Conservation (phyloP, 139 green algal genomes). For the Coelastrella sp. region DNA sequence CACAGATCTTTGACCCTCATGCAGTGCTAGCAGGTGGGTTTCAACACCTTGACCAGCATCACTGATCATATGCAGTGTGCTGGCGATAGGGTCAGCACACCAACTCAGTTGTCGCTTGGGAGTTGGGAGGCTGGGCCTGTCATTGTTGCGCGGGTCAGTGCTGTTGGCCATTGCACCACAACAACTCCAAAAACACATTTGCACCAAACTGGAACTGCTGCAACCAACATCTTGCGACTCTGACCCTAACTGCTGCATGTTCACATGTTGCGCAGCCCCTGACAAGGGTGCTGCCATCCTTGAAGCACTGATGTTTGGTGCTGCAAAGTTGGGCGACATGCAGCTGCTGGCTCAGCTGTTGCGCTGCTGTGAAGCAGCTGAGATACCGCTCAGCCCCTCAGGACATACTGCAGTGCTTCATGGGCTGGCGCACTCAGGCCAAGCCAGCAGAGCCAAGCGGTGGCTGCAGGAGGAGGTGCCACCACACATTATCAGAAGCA, state of each 20-base stretch:
- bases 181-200: background rate
- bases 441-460: constrained; percentile 2
- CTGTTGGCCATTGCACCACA: too few species aligned
- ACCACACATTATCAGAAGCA: background rate
- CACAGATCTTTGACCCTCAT: constrained; percentile 25
- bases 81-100: background rate
- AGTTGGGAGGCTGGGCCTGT: too few species aligned
- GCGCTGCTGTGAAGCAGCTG: background rate
- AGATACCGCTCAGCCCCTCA: background rate
- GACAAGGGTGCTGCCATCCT: constrained; percentile 41
- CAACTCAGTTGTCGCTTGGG: too few species aligned
- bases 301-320: constrained; percentile 40
- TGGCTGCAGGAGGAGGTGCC: constrained; percentile 44
- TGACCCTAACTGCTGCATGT: background rate
- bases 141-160: too few species aligned
- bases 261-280: constrained; percentile 8
- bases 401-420: constrained; percentile 42
- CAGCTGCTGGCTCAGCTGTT: constrained; percentile 25
- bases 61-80: background rate
- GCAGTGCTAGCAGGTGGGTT: constrained; percentile 34
- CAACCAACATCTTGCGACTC: background rate
- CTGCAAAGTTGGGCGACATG: constrained; percentile 30
- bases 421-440: background rate
- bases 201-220: background rate
- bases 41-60: background rate